A percentile compares a stretch with the other conserved stretches of the same genome.
These are phyloP conservation scores for Podaxis carcinomalis DNA, from an alignment of 768 basidiomycete species.

Conservation along the genomic window DNA sequence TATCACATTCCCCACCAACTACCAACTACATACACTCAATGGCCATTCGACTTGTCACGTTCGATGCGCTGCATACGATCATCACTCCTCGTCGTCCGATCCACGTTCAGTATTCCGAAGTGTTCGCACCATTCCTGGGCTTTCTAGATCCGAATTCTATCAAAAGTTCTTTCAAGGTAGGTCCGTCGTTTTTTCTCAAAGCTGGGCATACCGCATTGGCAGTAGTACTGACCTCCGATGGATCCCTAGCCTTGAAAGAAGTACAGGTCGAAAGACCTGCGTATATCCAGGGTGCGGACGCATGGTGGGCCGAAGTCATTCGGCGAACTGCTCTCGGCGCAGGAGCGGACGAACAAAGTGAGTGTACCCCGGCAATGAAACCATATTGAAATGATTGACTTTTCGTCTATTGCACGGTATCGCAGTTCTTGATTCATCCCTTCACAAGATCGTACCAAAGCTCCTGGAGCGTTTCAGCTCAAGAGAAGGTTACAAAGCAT, in stretches of 20 bases:
- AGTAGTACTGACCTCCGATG: neutral
- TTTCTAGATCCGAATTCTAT: conserved; percentile 47
- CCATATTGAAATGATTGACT: neutral
- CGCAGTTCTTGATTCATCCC: conserved; percentile 48
- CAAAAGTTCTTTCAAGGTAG: conserved; percentile 54
- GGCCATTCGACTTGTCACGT: conserved; percentile 62
- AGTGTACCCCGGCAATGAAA: conserved; percentile 12
- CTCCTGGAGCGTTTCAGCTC: conserved; percentile 72
- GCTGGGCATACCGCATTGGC: neutral
- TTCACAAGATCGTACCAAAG: conserved; percentile 51
- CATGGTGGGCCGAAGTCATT: conserved; percentile 82
- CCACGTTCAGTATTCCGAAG: conserved; percentile 59
- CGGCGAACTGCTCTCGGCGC: conserved; percentile 70
- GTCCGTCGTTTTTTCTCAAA: conserved; percentile 28
- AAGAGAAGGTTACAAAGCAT: conserved; percentile 56
- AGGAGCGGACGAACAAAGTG: conserved; percentile 58
- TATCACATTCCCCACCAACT: neutral
- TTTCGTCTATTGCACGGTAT: neutral
- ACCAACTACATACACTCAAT: conserved; percentile 1
- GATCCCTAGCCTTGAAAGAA: conserved; percentile 31
- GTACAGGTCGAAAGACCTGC: conserved; percentile 57
- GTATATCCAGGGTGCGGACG: conserved; percentile 48
- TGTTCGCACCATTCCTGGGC: conserved; percentile 68
- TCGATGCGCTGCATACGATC: conserved; percentile 76
- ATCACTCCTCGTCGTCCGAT: conserved; percentile 66